Base-by-base conservation (phyloP, 78 protist species). In the Dictyostelium capitatum region DNA sequence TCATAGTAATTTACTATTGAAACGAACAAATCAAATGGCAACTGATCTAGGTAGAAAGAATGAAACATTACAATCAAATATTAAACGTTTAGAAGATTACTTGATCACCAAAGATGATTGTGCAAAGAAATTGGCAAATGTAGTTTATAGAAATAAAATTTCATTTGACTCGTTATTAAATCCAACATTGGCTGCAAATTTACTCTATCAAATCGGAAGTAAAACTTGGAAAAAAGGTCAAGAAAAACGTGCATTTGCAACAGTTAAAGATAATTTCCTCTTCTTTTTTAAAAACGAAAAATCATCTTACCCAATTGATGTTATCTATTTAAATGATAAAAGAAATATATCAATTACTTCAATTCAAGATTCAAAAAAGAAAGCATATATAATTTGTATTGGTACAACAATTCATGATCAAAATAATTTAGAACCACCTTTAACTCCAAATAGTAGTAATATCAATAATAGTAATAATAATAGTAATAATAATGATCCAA, bases 1-100 rank as follows among this genome's bases (percentile, higher is more conserved):
- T 6, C 93, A 87, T 30, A 77, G 84, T 32, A 87, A 87, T 23
- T 62, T 69, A 51, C 43, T 87, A 14, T 57, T 87, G 8, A 87
- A 87, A 57, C 15, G 93, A 64, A 87, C 93, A 64, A 87, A 87
- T 30, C 93, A 87, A 77, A 87, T 87, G 93, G 93, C 93, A 28
- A 75, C 75, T 19, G 93, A 87, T 25, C 53, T 87, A 7, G 70
- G 64, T 14, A 74, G 54, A 65, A 87, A 87, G 78, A 77, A 87
- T 64, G 93, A 87, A 77, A 54, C 41, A 6, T 73, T 87, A 6
- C 62, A 65, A 28, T 19, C 23, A 0, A 87, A 87, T 32, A 87
- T 87, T 6, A 87, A 87, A 30, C 19, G 93, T n/a, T 57, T 87
- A 4, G 93, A 87, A 20, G 93, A 87, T 32, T 77, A 87, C 65